These are phyloP conservation scores for Teratosphaeria destructans DNA, from an alignment of 2,329 filamentous ascomycete species.

Conservation along the genomic window DNA sequence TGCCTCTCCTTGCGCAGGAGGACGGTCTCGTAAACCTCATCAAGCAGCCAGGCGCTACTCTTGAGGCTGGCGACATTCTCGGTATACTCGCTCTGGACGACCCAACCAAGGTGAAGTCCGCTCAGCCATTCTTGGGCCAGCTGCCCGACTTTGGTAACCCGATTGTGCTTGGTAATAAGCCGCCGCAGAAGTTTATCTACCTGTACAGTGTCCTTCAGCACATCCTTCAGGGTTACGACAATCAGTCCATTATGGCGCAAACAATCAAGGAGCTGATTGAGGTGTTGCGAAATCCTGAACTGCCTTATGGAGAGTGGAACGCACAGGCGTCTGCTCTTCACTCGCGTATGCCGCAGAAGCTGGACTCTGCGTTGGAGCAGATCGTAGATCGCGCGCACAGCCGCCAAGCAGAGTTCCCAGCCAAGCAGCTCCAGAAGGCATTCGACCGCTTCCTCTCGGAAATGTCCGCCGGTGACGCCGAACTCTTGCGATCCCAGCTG, in stretches of 20 bases:
- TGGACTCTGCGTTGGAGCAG: conserved; percentile 71
- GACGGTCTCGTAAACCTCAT: conserved; percentile 95
- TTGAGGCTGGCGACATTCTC: conserved; percentile 97
- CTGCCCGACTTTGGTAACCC: conserved; percentile 79
- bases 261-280: conserved; percentile 83
- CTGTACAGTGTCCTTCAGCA: conserved; percentile 70
- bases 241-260: conserved; percentile 86
- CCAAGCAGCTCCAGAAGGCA: conserved; percentile 74
- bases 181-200: conserved; percentile 73
- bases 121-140: conserved; percentile 83
- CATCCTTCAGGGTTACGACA: conserved; percentile 89
- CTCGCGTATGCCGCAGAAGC: conserved; percentile 89
- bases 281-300: conserved; percentile 76
- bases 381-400: conserved; percentile 74
- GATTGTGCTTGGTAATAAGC: conserved; percentile 80
- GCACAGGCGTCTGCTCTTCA: conserved; percentile 95
- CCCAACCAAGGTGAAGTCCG: conserved; percentile 91
- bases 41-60: conserved; percentile 96
- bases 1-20: conserved; percentile 90
- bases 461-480: conserved; percentile 60
- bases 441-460: conserved; percentile 85
- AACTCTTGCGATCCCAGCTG: conserved; percentile 61
- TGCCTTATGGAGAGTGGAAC: conserved; percentile 94
- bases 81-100: conserved; percentile 93
- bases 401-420: conserved; percentile 78